Evolutionary conservation across 2,329 filamentous ascomycete genomes (phyloP), one percentile per base, ranked within the genome.

Genomic region (Fusarium penzigii): DNA sequence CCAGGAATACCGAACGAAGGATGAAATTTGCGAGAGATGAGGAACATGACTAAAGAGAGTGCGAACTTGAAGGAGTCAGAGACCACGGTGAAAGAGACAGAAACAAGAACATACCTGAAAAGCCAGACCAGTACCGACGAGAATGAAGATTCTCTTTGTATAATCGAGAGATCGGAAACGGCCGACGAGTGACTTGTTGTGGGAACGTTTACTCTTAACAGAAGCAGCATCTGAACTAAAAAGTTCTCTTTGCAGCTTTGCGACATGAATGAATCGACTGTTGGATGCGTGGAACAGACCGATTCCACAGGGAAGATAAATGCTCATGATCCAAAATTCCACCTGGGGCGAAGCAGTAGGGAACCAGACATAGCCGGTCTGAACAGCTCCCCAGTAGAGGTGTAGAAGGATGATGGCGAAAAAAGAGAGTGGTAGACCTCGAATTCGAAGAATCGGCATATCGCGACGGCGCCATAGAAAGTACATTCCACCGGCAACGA

Each of bases 251-350:
- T 86, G 84, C 25, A 77, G 73, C 56, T 76, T 77, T 46, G 82
- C 82, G 49, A 85, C 74, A 56, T 84, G 73, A 16, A 85, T 75
- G 48, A 87, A 82, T 49, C 82, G 81, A 61, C 75, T 79, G 65
- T 86, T 86, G 53, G 81, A 80, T 17, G 82, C 84, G 63, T 88
- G 84, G 64, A 87, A 87, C 6, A 88, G 70, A 8, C 83, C 84
- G 49, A 88, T 83, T 20, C 85, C 85, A 44, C 84, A 78, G 11
- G 85, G 85, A 3, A 88, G 72, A 66, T 83, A 85, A 49, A 84
- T 74, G 55, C 81, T 79, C 85, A 88, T 88, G 67, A 86, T 77
- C 83, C 84, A 88, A 65, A 78, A 88, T 67, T 86, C 82, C 14
- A 75, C 74, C 17, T 76, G 71, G 47, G 81, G 81, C 0, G 82